These are phyloP conservation scores for Wickerhamomyces chaumierensis DNA, from an alignment of 805 yeast genomes.

Conservation along the genomic window DNA sequence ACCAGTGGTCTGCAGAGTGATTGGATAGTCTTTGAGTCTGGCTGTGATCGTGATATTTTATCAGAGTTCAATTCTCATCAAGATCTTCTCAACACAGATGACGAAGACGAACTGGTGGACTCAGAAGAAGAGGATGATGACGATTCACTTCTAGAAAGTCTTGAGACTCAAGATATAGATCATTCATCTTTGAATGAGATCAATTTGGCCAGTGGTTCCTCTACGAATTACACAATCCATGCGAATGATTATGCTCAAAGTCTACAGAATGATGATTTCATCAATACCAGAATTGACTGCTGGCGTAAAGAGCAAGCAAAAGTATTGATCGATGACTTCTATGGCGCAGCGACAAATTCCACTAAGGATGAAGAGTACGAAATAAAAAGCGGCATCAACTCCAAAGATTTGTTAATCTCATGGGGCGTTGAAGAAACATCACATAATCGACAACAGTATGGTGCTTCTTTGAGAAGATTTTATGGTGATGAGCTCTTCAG, in stretches of 20 bases:
- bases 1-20: constrained; percentile 16
- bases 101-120: constrained; percentile 2
- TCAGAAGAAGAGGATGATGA: constrained; percentile 13
- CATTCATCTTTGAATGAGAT: background rate
- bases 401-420: constrained; percentile 19
- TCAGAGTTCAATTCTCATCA: background rate
- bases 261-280: constrained; percentile 10
- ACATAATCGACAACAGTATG: background rate
- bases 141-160: constrained; percentile 17
- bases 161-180: constrained; percentile 7
- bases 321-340: constrained; percentile 12
- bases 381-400: constrained; percentile 1
- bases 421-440: constrained; percentile 23
- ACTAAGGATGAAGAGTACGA: background rate
- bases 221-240: background rate
- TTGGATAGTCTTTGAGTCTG: constrained; percentile 18
- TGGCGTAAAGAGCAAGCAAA: constrained; percentile 20
- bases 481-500: constrained; percentile 18
- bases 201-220: background rate
- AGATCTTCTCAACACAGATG: constrained; percentile 12
- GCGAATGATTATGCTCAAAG: constrained; percentile 4
- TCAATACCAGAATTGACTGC: constrained; percentile 16
- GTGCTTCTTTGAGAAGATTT: constrained; percentile 9
- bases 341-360: constrained; percentile 6
- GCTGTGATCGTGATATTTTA: constrained; percentile 3